Conservation (phyloP, 176 grass and related monocot genomes). For the Paspalum notatum region DNA sequence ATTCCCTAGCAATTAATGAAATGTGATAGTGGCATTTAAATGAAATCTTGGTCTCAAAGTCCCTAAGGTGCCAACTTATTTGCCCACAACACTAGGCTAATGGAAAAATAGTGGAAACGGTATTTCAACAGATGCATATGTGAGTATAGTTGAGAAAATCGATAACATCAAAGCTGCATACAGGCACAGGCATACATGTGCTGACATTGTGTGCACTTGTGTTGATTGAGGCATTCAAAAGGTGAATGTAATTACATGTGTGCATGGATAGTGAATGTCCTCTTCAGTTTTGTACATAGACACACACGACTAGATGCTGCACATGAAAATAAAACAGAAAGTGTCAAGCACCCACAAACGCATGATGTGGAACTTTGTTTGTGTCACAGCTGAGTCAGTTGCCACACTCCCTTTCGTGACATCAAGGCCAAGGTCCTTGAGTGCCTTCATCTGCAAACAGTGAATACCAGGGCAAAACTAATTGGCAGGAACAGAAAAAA, state of each 20-base stretch:
- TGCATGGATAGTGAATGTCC: slow-evolving; percentile 7
- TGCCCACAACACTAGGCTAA: background rate
- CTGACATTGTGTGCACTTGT: background rate
- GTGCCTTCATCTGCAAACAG: slow-evolving; percentile 85
- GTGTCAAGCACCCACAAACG: slow-evolving; percentile 64
- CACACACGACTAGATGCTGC: slow-evolving; percentile 19
- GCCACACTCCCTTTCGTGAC: slow-evolving; percentile 87
- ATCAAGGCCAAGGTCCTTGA: slow-evolving; percentile 92
- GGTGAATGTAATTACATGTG: background rate
- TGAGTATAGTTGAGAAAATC: slow-evolving; percentile 9
- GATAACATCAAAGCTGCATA: slow-evolving; percentile 4
- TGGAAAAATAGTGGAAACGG: slow-evolving; percentile 2
- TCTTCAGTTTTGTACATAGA: slow-evolving; percentile 25
- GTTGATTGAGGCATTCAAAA: background rate
- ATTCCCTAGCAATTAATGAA: background rate
- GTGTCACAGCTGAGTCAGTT: slow-evolving; percentile 71
- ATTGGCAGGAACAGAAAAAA: slow-evolving; percentile 28
- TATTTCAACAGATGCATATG: background rate
- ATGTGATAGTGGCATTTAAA: background rate
- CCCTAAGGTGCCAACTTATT: background rate
- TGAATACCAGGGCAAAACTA: slow-evolving; percentile 49
- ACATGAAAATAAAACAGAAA: slow-evolving; percentile 43
- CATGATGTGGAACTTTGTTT: slow-evolving; percentile 93
- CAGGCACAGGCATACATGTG: slow-evolving; percentile 6
- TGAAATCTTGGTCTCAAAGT: background rate